phyloP scores from a whole-genome alignment of 2,329 filamentous ascomycete species.

The Penicillium sp. region DNA sequence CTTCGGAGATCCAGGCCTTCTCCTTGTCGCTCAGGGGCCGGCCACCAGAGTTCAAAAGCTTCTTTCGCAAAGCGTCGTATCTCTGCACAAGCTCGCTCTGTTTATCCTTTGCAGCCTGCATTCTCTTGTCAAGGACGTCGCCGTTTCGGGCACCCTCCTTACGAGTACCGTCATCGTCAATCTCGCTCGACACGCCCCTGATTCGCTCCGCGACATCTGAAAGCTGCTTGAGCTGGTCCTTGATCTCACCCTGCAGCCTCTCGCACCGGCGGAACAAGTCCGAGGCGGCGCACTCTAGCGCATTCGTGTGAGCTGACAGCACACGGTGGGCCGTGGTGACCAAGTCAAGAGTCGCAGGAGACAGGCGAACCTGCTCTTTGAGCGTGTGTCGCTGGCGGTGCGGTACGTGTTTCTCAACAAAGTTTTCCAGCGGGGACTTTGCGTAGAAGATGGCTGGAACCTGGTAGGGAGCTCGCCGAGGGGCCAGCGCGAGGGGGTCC shows the following conservation, averaged over 20 bases:
- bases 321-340: constrained; percentile 56
- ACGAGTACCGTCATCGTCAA: constrained; percentile 44
- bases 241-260: constrained; percentile 54
- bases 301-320: constrained; percentile 53
- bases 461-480: constrained; percentile 51
- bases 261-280: constrained; percentile 61
- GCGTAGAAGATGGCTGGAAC: constrained; percentile 50
- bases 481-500: constrained; percentile 37
- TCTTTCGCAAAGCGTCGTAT: constrained; percentile 53
- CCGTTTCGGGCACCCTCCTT: constrained; percentile 41
- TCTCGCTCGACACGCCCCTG: constrained; percentile 49
- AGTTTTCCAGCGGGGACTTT: constrained; percentile 45
- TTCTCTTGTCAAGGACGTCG: constrained; percentile 46
- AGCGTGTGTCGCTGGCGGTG: constrained; percentile 51
- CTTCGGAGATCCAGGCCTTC: constrained; percentile 52
- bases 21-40: constrained; percentile 55
- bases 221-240: constrained; percentile 54
- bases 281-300: constrained; percentile 55
- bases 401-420: constrained; percentile 51
- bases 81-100: constrained; percentile 50
- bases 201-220: constrained; percentile 54
- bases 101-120: constrained; percentile 47
- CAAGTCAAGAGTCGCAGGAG: constrained; percentile 55
- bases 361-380: constrained; percentile 55
- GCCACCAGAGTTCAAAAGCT: constrained; percentile 50